phyloP scores from a whole-genome alignment of 2,329 filamentous ascomycete genomes.

The Cladorrhinum sp. region DNA sequence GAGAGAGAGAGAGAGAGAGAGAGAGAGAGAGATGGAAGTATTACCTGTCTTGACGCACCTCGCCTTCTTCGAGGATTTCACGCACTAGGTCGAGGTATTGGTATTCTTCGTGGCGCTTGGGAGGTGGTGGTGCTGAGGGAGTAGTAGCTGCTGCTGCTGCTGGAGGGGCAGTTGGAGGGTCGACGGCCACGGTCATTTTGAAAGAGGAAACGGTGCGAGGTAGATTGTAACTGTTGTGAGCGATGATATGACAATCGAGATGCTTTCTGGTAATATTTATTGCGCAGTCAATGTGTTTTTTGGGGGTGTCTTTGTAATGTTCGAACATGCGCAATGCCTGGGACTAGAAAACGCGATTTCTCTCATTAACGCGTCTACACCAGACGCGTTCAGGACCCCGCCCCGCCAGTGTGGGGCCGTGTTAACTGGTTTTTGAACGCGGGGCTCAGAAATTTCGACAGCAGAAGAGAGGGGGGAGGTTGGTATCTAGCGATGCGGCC shows the following conservation, averaged over 20 bases:
- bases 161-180: constrained; percentile 5
- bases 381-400: constrained; percentile 9
- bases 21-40: neutral
- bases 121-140: constrained; percentile 5
- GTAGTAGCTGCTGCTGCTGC: neutral
- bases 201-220: neutral
- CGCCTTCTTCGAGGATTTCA: constrained; percentile 77
- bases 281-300: too few species aligned
- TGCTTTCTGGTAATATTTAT: too few species aligned
- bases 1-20: neutral
- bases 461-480: too few species aligned
- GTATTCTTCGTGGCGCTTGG: constrained; percentile 72
- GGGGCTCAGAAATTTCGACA: too few species aligned
- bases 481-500: too few species aligned
- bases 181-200: constrained; percentile 21
- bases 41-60: constrained; percentile 83
- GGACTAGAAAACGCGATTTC: neutral
- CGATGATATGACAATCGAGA: too few species aligned
- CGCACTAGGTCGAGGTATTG: constrained; percentile 91
- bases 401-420: neutral
- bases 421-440: too few species aligned
- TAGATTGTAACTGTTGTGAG: neutral
- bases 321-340: constrained; percentile 2
- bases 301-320: neutral
- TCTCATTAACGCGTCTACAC: constrained; percentile 16